Percentiles rank a stretch among this genome's conserved stretches.
Conservation (phyloP, 306 rosid genomes). For the Lupinus albus region DNA sequence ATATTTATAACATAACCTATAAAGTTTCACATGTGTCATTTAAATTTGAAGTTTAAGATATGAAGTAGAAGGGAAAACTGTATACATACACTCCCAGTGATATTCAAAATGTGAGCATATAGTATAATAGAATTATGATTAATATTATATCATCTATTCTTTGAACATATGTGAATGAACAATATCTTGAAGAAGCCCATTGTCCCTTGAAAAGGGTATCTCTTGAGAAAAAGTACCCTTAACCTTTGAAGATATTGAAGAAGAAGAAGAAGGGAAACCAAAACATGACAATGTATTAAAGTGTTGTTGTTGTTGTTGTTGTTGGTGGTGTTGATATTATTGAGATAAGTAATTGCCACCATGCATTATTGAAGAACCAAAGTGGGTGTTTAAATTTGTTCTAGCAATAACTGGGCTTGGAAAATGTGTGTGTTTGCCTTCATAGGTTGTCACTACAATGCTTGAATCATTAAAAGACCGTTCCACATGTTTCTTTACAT, state of each 20-base stretch:
- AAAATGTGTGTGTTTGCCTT: conserved; percentile 90
- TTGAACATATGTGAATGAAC: conserved; percentile 69
- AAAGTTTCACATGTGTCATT: too few species aligned
- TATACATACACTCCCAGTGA: too few species aligned
- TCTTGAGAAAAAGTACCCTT: conserved; percentile 41
- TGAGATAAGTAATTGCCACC: conserved; percentile 32
- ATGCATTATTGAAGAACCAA: too few species aligned
- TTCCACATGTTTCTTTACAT: conserved; percentile 92
- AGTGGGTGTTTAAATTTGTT: background rate
- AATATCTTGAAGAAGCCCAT: conserved; percentile 87
- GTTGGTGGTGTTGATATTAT: conserved; percentile 31
- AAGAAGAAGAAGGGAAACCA: conserved; percentile 26
- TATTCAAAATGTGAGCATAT: conserved; percentile 44
- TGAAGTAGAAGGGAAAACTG: too few species aligned
- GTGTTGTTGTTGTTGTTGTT: conserved; percentile 38
- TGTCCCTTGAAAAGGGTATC: conserved; percentile 50
- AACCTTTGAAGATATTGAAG: too few species aligned
- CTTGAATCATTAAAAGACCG: conserved; percentile 74
- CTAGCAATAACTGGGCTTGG: conserved; percentile 74
- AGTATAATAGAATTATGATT: conserved; percentile 29
- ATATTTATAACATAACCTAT: too few species aligned
- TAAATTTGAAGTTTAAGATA: too few species aligned
- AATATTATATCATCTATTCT: conserved; percentile 51
- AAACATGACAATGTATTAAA: conserved; percentile 44
- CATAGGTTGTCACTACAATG: conserved; percentile 85